Evolutionary conservation across 2,329 filamentous ascomycete species (phyloP).

Genomic region (Mycosphaerella sp.): DNA sequence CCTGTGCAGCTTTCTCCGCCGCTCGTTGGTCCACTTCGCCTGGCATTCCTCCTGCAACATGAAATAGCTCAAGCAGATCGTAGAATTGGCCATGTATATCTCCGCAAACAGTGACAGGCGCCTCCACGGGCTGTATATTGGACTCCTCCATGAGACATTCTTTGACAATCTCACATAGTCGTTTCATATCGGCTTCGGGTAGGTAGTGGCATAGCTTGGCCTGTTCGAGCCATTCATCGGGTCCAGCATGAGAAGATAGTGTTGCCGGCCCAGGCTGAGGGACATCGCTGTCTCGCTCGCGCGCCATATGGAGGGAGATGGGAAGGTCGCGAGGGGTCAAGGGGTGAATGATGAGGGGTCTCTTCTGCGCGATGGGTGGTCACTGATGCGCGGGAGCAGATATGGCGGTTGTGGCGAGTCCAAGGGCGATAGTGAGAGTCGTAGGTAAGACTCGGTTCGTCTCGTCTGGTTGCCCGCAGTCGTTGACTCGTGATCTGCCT

Average conservation of each 20-base stretch:
- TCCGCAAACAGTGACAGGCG: slow-evolving; percentile 93
- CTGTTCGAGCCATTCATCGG: slow-evolving; percentile 94
- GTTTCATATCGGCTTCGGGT: slow-evolving; percentile 95
- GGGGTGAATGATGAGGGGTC: too few species aligned
- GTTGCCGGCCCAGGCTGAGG: slow-evolving; percentile 89
- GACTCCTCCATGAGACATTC: slow-evolving; percentile 99
- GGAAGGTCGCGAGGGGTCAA: background rate
- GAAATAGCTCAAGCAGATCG: slow-evolving; percentile 92
- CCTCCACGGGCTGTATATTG: slow-evolving; percentile 96
- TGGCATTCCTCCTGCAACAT: slow-evolving; percentile 93
- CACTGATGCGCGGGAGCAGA: too few species aligned
- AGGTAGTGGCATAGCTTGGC: slow-evolving; percentile 97
- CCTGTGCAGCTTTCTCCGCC: slow-evolving; percentile 19
- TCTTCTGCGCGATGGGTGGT: too few species aligned
- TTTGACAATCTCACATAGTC: slow-evolving; percentile 97
- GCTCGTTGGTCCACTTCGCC: slow-evolving; percentile 51
- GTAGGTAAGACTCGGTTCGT: too few species aligned
- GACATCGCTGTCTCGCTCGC: slow-evolving; percentile 50
- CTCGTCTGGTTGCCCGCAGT: too few species aligned
- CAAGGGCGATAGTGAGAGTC: too few species aligned
- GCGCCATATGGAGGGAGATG: slow-evolving; percentile 37
- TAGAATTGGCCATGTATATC: slow-evolving; percentile 99
- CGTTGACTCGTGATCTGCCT: too few species aligned
- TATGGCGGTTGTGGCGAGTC: too few species aligned
- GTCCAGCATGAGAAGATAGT: slow-evolving; percentile 71